Base-by-base conservation (phyloP, 1,139 yeast species). In the Nakaseomyces uthaithaninus region DNA sequence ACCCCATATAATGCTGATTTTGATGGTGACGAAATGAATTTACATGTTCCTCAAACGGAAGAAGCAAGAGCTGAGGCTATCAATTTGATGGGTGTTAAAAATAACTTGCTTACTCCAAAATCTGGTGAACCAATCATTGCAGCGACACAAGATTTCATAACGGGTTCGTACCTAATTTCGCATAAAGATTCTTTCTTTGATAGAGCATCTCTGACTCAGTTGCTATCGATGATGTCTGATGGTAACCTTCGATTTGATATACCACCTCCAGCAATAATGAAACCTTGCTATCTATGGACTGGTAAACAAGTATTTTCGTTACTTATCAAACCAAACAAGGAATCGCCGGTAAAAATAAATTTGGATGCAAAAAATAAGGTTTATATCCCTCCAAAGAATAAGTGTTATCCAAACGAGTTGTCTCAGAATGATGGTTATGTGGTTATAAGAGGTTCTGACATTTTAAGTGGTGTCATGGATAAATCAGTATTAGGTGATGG, bases 51-150 rank as follows among this genome's bases (percentile, higher is more conserved):
- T 2, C 99, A 93, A 65, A 91, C 98, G 0, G 98, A 93, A 64
- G 99, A 93, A 64, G 98, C 98, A 1, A 72, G 98, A 52, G 94
- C 98, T 0, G 98, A 93, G 64, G 98, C 98, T 14, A 86, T 91
- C 62, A 85, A 85, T 55, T 71, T 93, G 54, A 93, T 93, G 99
- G 98, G 98, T 39, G 98, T 93, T 35, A 93, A 93, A 57, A 83
- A 89, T 57, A 93, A 93, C 59, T 69, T 93, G 48, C 72, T 91
- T 50, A 91, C 98, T 1, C 99, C 99, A 8, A 86, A 89, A 59
- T 85, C 95, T 24, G 99, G 99, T 54, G 98, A 93, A 57, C 99
- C 99, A 0, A 93, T 93, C 56, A 91, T 93, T 71, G 98, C 98
- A 1, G 99, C 99, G 7, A 93, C 98, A 2, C 99, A 93, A 68